Base-by-base conservation (phyloP, 305 asterid species). In the Ajuga reptans region DNA sequence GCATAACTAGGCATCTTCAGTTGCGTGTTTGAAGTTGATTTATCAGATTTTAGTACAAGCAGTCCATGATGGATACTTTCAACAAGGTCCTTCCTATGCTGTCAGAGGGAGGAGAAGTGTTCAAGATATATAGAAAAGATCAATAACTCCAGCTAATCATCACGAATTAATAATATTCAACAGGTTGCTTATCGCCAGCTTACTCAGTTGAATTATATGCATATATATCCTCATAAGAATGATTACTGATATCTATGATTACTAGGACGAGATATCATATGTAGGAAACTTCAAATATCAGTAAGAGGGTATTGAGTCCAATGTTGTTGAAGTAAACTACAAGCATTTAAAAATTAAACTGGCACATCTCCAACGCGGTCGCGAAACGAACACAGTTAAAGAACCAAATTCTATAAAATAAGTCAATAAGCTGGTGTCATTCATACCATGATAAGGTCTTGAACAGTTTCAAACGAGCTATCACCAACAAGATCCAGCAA, bases 401-500 rank as follows among this genome's bases (percentile, higher is more conserved):
- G 69, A 52, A 65, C 45, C 62, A 72, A 61, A 69, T 68, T 9
- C 46, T 50, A 41, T 68, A 67, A 33, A 62, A 52, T 45, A 69
- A 73, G 37, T 67, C 10, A 16, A 68, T 4, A 27, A 68, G 6
- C 14, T 29, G 50, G 56, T 45, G 55, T 6, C 43, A 53, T 71
- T 69, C 84, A 68, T 87, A 92, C 98, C 92, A 65, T 71, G 79
- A 90, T 79, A 79, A 92, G 88, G 80, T 92, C 96, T 82, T 92
- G 98, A 80, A 92, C 97, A 55, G 79, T 87, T 82, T 90, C 98
- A 53, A 92, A 90, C 50, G 98, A 92, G 76, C 86, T 67, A 84
- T 90, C 98, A 64, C 98, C 98, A 66, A 87, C 92, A 79, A 92
- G 90, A 84, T 92, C 98, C 86, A 92, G 86, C 78, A 92, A 81